Base-by-base conservation (phyloP, 2,329 filamentous ascomycete genomes). In the Colletotrichum graminicola region DNA sequence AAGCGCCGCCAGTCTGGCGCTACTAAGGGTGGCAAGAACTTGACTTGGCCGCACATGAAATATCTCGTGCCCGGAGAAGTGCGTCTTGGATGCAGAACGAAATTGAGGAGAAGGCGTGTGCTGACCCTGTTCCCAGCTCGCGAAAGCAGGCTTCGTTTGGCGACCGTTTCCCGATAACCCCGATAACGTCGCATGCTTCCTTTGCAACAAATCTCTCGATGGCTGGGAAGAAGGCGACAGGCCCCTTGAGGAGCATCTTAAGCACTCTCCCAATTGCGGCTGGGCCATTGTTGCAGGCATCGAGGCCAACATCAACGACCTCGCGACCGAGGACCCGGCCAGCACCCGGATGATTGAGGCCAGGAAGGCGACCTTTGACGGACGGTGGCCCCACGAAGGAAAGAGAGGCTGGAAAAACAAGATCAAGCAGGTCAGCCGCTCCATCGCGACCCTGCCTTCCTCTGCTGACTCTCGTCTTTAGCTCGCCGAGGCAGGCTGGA, bases 401-500 rank as follows among this genome's bases (percentile, higher is more conserved):
- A 97, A 96, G 83, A 91, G 91, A 77, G 94, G 92, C 7, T 97
- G 94, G 94, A 91, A 93, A 74, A 97, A 94, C 83, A 97, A 96
- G 80, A 91, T 90, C 0, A 93, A 96, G 75, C 95, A 97, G 90
- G 93, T 94, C 82, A 69, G 83, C 73, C 60, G 36, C 39, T 62
- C 52, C 43, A 18, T 29, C 47, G 29, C n/a, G 39, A 32, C n/a
- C 39, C 55, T 43, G 10, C 43, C 16, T 60, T 64, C 66, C 32
- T 55, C 18, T 57, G 56, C 73, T 74, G 26, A 73, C 59, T 11
- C 59, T 11, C n/a, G 18, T 45, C 10, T 32, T 5, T 76, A 96
- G 91, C 91, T 98, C 84, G 94, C 94, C 43, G 93, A 95, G 75
- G 93, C 94, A 36, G 96, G 96, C 14, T 99, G 95, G 95, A 94